Percentiles rank a stretch among this genome's conserved stretches.
phyloP scores from a whole-genome alignment of 108 stramenopile genomes.

The Cyclotella atomus region DNA sequence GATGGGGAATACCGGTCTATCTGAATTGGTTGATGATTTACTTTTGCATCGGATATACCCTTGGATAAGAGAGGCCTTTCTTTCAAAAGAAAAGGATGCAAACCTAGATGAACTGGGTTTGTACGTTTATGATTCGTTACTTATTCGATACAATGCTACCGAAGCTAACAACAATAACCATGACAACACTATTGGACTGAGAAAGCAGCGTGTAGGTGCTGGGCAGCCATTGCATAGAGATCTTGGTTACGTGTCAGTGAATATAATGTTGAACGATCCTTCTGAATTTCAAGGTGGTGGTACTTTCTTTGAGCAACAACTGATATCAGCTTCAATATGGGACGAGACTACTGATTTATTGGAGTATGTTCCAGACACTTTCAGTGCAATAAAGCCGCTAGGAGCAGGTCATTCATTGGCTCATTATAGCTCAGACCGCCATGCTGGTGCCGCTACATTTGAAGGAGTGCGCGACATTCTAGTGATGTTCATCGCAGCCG shows the following conservation, averaged over 20 bases:
- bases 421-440: conserved; percentile 61
- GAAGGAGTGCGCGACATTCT: conserved; percentile 71
- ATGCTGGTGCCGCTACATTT: conserved; percentile 67
- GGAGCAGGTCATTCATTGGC: conserved; percentile 60
- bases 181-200: not conserved
- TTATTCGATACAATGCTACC: conserved; percentile 77
- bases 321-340: conserved; percentile 3
- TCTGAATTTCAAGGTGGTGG: conserved; percentile 69
- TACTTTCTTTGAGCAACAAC: conserved; percentile 73
- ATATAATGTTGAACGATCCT: conserved; percentile 62
- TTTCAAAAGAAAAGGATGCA: conserved; percentile 15
- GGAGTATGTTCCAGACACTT: not conserved
- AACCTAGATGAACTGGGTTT: conserved; percentile 22
- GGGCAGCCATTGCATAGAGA: conserved; percentile 80
- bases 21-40: conserved; percentile 50
- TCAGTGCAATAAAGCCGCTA: conserved; percentile 50
- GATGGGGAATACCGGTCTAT: conserved; percentile 27
- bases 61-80: conserved; percentile 59
- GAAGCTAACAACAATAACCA: conserved; percentile 31
- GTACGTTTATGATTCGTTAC: conserved; percentile 67
- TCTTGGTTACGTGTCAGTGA: conserved; percentile 69
- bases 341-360: not conserved
- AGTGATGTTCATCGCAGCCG: conserved; percentile 64
- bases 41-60: conserved; percentile 57
- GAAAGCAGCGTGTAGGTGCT: conserved; percentile 36